A percentile compares a stretch with the other conserved stretches of the same genome.
Evolutionary conservation across 345 rosid species (phyloP).

Genomic region (Arabis hirsuta): DNA sequence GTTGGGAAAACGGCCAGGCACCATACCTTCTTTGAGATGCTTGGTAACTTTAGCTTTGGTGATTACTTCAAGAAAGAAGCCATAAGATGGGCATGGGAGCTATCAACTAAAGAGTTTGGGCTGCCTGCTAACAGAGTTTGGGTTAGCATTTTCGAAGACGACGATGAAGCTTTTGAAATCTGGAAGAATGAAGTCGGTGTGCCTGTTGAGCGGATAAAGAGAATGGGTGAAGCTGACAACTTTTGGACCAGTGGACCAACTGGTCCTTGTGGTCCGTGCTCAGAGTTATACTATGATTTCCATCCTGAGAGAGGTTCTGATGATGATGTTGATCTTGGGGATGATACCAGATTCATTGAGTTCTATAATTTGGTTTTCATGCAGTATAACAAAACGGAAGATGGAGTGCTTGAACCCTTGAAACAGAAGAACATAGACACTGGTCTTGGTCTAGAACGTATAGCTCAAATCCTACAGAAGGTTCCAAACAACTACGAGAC

Average conservation of each 20-base stretch:
- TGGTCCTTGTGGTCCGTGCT: constrained; percentile 99
- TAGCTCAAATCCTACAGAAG: constrained; percentile 91
- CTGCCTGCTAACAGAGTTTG: constrained; percentile 73
- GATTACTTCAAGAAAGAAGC: constrained; percentile 97
- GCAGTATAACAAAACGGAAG: constrained; percentile 91
- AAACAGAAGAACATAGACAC: constrained; percentile 94
- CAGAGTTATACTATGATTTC: constrained; percentile 94
- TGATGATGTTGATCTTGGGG: constrained; percentile 84
- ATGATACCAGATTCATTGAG: constrained; percentile 88
- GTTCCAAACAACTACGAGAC: constrained; percentile 98
- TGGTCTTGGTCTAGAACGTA: constrained; percentile 92
- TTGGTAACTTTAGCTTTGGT: constrained; percentile 95
- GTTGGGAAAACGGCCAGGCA: constrained; percentile 90
- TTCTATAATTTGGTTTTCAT: constrained; percentile 94
- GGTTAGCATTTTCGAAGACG: constrained; percentile 85
- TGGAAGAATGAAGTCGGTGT: constrained; percentile 86
- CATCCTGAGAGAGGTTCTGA: constrained; percentile 76
- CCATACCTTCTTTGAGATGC: constrained; percentile 98
- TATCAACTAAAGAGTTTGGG: constrained; percentile 79
- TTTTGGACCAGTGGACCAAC: constrained; percentile 95
- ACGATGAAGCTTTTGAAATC: constrained; percentile 85
- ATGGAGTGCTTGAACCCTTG: constrained; percentile 79
- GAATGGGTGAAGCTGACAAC: constrained; percentile 94
- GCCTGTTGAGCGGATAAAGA: constrained; percentile 75
- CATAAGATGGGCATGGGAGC: constrained; percentile 96